Evolutionary conservation across 2,329 filamentous ascomycete species (phyloP), one percentile per base, ranked within the genome.

Genomic region (Lasiodiplodia sp.): DNA sequence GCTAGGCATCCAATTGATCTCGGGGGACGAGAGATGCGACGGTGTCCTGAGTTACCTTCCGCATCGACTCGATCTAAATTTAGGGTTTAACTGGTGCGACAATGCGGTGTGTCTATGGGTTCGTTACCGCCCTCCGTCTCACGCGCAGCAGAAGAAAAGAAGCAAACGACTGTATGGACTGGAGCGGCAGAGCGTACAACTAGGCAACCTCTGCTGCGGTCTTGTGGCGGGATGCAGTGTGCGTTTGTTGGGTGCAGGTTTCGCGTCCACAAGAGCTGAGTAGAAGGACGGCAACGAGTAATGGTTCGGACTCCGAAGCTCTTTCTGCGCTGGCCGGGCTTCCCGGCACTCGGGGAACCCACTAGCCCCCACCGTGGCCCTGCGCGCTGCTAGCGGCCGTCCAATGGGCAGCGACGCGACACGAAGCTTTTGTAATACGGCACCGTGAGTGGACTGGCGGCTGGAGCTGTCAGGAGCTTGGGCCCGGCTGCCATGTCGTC

Each of bases 351-450:
- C 23, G 18, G 44, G 23, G 47, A 47, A 21, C 31, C 60, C 60
- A 64, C 60, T 44, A 18, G 58, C 58, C 58, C 44, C 58, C 40
- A 49, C 40, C 4, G 40, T 44, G 23, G 11, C 37, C 23, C 40
- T 21, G 25, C 14, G 40, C 60, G 10, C 38, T 37, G 18, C 10
- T 4, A 7, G 40, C 40, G 21, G 4, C 44, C 53, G 55, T 58
- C 65, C 65, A 67, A 60, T 67, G 25, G 44, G 49, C 65, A 28
- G 28, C 34, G 40, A 49, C 31, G 16, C 37, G 64, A 66, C 38
- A 47, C 64, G 53, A 57, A 44, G 37, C 52, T 56, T 66, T 56
- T 66, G 44, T 67, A 60, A 60, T 60, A 23, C 53, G 55, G 21
- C 44, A 31, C 60, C 38, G 44, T 64, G 60, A 64, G 28, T 64